These are phyloP conservation scores for Tolypocladium ovalisporum DNA, from an alignment of 2,329 filamentous ascomycete genomes.

Conservation along the genomic window DNA sequence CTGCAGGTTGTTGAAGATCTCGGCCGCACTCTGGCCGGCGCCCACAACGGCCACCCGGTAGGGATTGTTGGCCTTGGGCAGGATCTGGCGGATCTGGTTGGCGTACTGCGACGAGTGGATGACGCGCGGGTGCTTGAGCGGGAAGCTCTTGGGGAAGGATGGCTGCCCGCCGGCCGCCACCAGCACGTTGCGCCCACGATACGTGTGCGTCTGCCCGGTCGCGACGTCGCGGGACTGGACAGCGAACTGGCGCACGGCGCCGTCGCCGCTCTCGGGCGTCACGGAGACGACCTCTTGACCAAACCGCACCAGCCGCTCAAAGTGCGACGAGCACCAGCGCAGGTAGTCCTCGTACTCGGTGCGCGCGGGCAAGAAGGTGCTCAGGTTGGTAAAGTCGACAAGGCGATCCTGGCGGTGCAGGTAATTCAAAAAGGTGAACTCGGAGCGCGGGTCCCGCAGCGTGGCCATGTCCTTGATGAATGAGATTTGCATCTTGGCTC, in stretches of 20 bases:
- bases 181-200: constrained; percentile 54
- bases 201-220: constrained; percentile 41
- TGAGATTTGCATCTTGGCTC: constrained; percentile 94
- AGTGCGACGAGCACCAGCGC: constrained; percentile 78
- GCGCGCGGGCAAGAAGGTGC: constrained; percentile 77
- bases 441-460: constrained; percentile 72
- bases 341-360: constrained; percentile 94
- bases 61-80: constrained; percentile 40
- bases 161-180: constrained; percentile 50
- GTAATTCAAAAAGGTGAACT: constrained; percentile 96
- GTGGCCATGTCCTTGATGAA: constrained; percentile 95
- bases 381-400: constrained; percentile 81
- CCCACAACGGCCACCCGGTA: constrained; percentile 79
- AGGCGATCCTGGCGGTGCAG: constrained; percentile 72
- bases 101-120: constrained; percentile 86
- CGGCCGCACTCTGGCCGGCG: constrained; percentile 83
- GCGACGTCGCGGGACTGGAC: constrained; percentile 54
- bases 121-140: constrained; percentile 58
- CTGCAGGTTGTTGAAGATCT: constrained; percentile 88
- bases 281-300: constrained; percentile 67
- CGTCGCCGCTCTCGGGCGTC: constrained; percentile 35
- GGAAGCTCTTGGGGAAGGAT: constrained; percentile 60
- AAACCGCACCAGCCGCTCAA: constrained; percentile 64
- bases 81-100: constrained; percentile 47
- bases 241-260: constrained; percentile 49